phyloP scores from a whole-genome alignment of 352 stramenopile genomes.

The Achlya hypogyna region DNA sequence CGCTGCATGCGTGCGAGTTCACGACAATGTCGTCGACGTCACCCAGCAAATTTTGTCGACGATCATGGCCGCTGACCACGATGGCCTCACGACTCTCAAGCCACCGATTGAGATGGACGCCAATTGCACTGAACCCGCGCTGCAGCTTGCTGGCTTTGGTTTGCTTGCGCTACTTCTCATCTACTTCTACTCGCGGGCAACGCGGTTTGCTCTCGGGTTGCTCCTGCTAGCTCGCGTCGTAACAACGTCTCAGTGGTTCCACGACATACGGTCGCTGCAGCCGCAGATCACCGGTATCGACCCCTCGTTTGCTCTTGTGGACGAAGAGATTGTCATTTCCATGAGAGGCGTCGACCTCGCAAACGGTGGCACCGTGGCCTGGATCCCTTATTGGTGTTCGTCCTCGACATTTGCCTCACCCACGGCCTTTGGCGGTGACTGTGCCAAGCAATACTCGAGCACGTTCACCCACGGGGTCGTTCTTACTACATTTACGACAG shows the following conservation, averaged over 20 bases:
- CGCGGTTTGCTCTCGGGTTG: no score
- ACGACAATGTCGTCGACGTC: neutral
- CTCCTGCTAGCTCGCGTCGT: no score
- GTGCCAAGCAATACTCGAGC: constrained; percentile 60
- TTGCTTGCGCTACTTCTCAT: constrained; percentile 37
- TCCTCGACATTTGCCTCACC: constrained; percentile 3
- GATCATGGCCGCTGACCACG: neutral
- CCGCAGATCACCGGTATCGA: constrained; percentile 41
- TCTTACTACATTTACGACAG: constrained; percentile 50
- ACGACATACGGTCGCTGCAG: no score
- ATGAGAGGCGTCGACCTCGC: constrained; percentile 70
- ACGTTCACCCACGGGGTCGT: constrained; percentile 57
- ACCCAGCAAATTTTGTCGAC: neutral
- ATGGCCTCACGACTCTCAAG: neutral
- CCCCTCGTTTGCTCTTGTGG: constrained; percentile 52
- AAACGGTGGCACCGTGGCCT: constrained; percentile 53
- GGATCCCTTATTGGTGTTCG: constrained; percentile 73
- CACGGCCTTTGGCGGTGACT: constrained; percentile 23
- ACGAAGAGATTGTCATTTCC: constrained; percentile 58
- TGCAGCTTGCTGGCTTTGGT: constrained; percentile 38
- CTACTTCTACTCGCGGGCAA: constrained; percentile 48
- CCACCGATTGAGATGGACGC: neutral
- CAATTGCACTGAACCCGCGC: constrained; percentile 40
- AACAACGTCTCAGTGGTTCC: no score
- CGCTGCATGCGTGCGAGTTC: neutral